Evolutionary conservation across 148 eudicot genomes (phyloP).

Genomic region (Heliosperma pusillum): DNA sequence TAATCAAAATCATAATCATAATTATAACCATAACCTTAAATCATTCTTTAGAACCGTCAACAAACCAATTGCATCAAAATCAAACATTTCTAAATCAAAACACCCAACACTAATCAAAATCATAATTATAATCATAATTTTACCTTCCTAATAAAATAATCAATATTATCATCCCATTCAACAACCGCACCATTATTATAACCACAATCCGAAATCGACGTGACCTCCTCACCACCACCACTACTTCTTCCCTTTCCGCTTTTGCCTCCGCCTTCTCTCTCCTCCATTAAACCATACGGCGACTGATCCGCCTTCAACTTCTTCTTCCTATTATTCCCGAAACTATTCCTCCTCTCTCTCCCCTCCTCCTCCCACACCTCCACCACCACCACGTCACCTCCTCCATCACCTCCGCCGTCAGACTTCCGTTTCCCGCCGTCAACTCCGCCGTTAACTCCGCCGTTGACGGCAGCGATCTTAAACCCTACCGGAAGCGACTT

Average conservation of each 20-base stretch:
- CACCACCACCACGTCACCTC: neutral
- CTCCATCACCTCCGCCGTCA: conserved; percentile 6
- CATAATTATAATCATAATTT: neutral
- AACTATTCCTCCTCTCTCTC: conserved; percentile 34
- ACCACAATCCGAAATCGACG: conserved; percentile 9
- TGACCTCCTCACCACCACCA: conserved; percentile 29
- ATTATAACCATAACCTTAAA: conserved; percentile 26
- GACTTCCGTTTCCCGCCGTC: neutral
- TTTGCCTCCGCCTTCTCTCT: conserved; percentile 14
- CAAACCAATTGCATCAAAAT: neutral
- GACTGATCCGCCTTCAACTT: conserved; percentile 49
- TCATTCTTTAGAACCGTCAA: neutral
- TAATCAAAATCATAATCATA: neutral
- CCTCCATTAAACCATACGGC: conserved; percentile 43
- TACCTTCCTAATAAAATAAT: conserved; percentile 80
- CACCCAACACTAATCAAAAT: neutral
- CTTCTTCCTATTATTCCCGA: conserved; percentile 51
- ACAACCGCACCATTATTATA: conserved; percentile 29
- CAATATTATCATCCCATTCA: conserved; percentile 67
- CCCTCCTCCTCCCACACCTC: conserved; percentile 7
- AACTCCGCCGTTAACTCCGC: neutral
- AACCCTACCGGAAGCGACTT: conserved; percentile 49
- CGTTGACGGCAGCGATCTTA: conserved; percentile 30
- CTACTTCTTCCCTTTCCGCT: neutral
- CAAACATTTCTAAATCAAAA: neutral